phyloP scores from a whole-genome alignment of 2,329 filamentous ascomycete genomes.

The Aureobasidium melanogenum region DNA sequence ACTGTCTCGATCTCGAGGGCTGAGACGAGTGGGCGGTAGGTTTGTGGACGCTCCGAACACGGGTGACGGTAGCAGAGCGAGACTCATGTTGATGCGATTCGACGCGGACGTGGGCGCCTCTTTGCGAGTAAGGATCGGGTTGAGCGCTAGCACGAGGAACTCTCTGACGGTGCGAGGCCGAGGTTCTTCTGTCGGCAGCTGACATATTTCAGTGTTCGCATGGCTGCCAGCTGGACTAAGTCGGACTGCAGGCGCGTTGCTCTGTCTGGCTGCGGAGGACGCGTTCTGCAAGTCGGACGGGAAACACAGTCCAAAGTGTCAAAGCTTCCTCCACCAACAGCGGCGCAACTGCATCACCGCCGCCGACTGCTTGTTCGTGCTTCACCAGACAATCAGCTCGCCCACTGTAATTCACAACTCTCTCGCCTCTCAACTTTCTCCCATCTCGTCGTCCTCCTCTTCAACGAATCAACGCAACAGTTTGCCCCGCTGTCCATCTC shows the following conservation, averaged over 20 bases:
- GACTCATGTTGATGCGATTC: slow-evolving; percentile 28
- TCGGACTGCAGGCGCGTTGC: background rate
- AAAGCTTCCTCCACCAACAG: background rate
- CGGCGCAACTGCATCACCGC: background rate
- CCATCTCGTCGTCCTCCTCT: background rate
- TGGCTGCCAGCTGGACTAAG: background rate
- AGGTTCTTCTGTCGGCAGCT: slow-evolving; percentile 15
- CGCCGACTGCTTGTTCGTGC: background rate
- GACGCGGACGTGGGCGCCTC: slow-evolving; percentile 22
- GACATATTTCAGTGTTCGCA: slow-evolving; percentile 11
- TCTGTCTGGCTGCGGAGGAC: background rate
- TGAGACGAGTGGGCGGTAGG: slow-evolving; percentile 21
- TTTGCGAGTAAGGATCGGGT: background rate
- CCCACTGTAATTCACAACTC: background rate
- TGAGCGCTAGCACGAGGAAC: slow-evolving; percentile 23
- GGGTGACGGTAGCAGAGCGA: slow-evolving; percentile 25
- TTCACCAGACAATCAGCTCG: background rate
- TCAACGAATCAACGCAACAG: background rate
- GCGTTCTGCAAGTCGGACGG: background rate
- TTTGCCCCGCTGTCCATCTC: background rate
- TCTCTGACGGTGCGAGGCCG: slow-evolving; percentile 23
- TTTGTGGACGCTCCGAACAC: slow-evolving; percentile 30
- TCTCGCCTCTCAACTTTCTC: background rate
- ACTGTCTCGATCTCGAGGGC: background rate
- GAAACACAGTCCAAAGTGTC: background rate